Conservation (phyloP, 1,284 basidiomycete genomes). For the Trichosporon ovoides region DNA sequence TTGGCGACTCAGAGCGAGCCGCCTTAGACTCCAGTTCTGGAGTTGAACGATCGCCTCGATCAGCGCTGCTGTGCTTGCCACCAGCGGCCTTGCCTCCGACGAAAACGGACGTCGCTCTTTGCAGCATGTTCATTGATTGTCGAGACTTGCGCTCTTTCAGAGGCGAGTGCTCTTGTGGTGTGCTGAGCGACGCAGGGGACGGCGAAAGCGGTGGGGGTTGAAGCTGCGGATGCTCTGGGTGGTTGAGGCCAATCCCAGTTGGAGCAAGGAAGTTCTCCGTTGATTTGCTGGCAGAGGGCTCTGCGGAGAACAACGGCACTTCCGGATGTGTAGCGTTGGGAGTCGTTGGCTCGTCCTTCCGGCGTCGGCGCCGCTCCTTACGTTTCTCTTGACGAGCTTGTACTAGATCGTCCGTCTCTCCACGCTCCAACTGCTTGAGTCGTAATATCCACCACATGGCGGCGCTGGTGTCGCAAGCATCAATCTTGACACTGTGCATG, state of each 20-base stretch:
- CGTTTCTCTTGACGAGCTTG: constrained; percentile 26
- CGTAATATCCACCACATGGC: constrained; percentile 97
- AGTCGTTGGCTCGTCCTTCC: constrained; percentile 1
- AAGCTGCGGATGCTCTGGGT: background rate
- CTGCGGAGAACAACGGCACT: background rate
- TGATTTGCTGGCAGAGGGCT: background rate
- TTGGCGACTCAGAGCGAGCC: constrained; percentile 28
- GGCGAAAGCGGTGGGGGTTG: background rate
- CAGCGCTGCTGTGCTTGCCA: constrained; percentile 11
- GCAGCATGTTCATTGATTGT: constrained; percentile 86
- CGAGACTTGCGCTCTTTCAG: constrained; percentile 54
- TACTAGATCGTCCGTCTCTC: constrained; percentile 43
- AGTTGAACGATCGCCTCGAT: constrained; percentile 1
- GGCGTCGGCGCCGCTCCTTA: constrained; percentile 29
- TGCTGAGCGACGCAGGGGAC: background rate
- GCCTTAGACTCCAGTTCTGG: constrained; percentile 1
- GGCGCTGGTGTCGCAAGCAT: constrained; percentile 88
- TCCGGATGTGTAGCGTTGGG: background rate
- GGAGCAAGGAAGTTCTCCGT: background rate
- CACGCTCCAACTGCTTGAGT: constrained; percentile 56
- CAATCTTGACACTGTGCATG: constrained; percentile 79
- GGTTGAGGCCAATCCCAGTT: background rate
- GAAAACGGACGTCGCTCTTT: constrained; percentile 77
- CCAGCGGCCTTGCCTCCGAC: constrained; percentile 47
- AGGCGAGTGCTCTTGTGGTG: constrained; percentile 19